Conservation (phyloP, 208 protist genomes). For the Trypanosoma brucei region DNA sequence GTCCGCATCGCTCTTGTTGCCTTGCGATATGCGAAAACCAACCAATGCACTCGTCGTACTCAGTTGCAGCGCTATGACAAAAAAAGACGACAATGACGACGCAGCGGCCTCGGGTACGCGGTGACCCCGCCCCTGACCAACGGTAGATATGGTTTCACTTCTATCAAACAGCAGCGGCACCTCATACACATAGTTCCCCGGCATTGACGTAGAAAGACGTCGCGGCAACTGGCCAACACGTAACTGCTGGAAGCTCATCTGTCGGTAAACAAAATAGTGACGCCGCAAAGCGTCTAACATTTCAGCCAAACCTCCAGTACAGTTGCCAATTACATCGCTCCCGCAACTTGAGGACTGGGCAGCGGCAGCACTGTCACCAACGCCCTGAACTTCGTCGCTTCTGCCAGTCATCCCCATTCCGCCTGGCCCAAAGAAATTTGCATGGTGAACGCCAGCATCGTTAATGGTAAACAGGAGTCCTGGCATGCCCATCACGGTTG, state of each 20-base stretch:
- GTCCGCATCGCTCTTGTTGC: not conserved
- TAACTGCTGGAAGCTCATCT: conserved; percentile 59
- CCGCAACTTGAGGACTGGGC: too few relatives aligned
- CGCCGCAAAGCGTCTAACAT: conserved; percentile 46
- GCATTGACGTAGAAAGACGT: conserved; percentile 2
- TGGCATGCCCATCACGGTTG: conserved; percentile 77
- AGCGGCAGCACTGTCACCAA: not conserved
- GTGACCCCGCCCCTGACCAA: too few relatives aligned
- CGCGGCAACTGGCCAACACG: conserved; percentile 4
- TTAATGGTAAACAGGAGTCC: conserved; percentile 86
- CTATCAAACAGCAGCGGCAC: conserved; percentile 8
- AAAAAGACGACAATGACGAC: not conserved
- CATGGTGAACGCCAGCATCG: conserved; percentile 55
- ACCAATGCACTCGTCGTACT: conserved; percentile 24
- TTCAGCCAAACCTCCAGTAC: conserved; percentile 27
- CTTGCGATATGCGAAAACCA: conserved; percentile 17
- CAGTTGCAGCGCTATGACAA: conserved; percentile 17
- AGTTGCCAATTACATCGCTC: not conserved
- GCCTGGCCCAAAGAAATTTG: conserved; percentile 73
- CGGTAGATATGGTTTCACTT: too few relatives aligned
- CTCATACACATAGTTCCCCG: conserved; percentile 18
- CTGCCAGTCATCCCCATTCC: not conserved
- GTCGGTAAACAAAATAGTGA: conserved; percentile 67
- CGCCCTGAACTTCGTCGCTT: not conserved
- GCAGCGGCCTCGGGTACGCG: too few relatives aligned